Conservation (phyloP, 495 filamentous ascomycete genomes). For the Xylaria castorea region DNA sequence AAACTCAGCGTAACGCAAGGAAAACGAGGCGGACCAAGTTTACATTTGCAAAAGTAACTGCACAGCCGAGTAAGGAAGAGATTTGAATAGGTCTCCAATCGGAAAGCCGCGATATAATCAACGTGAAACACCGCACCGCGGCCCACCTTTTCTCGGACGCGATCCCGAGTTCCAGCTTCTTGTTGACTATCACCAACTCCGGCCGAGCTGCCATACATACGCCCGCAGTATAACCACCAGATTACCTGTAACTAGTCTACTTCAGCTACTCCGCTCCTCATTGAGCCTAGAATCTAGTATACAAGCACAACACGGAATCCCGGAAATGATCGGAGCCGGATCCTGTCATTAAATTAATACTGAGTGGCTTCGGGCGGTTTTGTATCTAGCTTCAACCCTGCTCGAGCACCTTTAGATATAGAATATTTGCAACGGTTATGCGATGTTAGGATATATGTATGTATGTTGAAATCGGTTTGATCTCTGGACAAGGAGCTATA, state of each 20-base stretch:
- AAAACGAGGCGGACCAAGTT: neutral
- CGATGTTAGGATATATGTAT: too few species aligned
- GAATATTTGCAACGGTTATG: too few species aligned
- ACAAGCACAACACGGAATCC: neutral
- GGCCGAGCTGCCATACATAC: neutral
- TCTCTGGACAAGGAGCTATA: too few species aligned
- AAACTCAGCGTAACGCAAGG: neutral
- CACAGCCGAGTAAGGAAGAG: neutral
- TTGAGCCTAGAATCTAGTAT: neutral
- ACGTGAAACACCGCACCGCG: neutral
- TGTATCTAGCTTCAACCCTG: too few species aligned
- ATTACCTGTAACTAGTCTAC: neutral
- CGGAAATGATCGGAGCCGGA: too few species aligned
- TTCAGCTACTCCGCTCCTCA: neutral
- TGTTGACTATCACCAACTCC: neutral
- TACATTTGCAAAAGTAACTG: neutral
- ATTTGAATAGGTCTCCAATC: too few species aligned
- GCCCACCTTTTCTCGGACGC: neutral
- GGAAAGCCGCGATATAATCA: neutral
- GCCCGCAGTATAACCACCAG: neutral
- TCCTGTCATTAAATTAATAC: too few species aligned
- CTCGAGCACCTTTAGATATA: too few species aligned
- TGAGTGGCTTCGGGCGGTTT: too few species aligned
- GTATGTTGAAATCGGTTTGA: too few species aligned
- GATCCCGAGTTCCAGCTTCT: neutral